Percentiles rank a stretch among this genome's conserved stretches.
phyloP scores from a whole-genome alignment of 805 yeast species.

The Cyberlindnera maritima region DNA sequence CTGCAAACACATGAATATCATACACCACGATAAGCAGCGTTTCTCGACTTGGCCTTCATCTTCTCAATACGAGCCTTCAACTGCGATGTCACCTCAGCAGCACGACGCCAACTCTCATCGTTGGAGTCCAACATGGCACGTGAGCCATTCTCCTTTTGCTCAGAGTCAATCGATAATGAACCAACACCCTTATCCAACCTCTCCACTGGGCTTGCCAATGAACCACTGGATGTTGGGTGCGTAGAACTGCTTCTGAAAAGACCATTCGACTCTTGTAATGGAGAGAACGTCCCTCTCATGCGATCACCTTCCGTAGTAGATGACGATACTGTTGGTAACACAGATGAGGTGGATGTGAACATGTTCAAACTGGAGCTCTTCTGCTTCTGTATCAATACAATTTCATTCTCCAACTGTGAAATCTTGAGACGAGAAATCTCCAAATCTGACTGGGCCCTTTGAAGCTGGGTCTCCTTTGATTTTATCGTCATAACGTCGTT shows the following conservation, averaged over 20 bases:
- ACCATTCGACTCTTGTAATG: conserved; percentile 21
- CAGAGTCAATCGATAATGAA: conserved; percentile 28
- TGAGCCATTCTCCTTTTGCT: conserved; percentile 26
- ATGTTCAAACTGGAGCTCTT: conserved; percentile 13
- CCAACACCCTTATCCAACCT: conserved; percentile 27
- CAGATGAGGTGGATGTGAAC: background rate
- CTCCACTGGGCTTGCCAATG: conserved; percentile 15
- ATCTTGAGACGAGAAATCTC: conserved; percentile 55
- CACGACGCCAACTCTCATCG: conserved; percentile 80
- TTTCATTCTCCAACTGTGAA: conserved; percentile 50
- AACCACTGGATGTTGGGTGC: background rate
- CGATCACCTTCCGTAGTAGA: conserved; percentile 4
- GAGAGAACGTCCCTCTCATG: conserved; percentile 11
- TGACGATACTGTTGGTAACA: background rate
- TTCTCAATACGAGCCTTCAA: conserved; percentile 84
- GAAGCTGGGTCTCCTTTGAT: conserved; percentile 67
- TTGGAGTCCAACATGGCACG: conserved; percentile 35
- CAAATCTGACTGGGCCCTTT: conserved; percentile 57
- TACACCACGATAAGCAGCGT: conserved; percentile 10
- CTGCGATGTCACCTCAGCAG: conserved; percentile 85
- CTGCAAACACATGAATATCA: background rate
- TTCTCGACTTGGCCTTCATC: conserved; percentile 66
- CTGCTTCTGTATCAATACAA: conserved; percentile 35
- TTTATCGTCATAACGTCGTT: conserved; percentile 49
- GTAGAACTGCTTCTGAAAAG: background rate